These are phyloP conservation scores for Cynanchum wilfordii DNA, from an alignment of 257 asterid species.

Conservation along the genomic window DNA sequence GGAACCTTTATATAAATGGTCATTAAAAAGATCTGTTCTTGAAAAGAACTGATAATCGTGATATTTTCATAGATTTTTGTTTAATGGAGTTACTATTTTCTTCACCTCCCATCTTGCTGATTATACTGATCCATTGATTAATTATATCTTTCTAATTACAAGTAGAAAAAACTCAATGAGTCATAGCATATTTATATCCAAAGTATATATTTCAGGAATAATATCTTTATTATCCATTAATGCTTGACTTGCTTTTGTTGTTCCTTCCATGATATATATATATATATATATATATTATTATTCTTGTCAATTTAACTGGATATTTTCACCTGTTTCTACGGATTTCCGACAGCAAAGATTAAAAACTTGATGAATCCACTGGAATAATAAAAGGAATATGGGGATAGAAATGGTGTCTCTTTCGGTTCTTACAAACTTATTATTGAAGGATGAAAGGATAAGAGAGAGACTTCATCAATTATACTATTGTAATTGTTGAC, in stretches of 20 bases:
- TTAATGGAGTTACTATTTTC: background rate
- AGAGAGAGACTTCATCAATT: background rate
- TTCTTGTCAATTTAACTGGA: background rate
- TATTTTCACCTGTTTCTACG: background rate
- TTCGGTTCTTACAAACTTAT: background rate
- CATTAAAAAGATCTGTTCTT: background rate
- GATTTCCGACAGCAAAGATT: background rate
- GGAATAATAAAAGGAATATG: background rate
- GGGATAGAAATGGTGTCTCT: constrained; percentile 18
- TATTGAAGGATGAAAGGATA: background rate
- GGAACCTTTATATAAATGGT: background rate
- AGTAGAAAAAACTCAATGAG: too few relatives aligned
- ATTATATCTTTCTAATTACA: too few relatives aligned
- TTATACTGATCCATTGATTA: too few relatives aligned
- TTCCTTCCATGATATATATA: background rate
- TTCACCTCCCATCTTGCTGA: background rate
- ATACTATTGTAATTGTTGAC: background rate
- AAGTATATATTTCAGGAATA: constrained; percentile 8
- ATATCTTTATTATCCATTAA: background rate
- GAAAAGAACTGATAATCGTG: too few relatives aligned
- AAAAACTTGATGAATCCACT: background rate
- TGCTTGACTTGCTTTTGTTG: background rate
- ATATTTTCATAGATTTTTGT: background rate
- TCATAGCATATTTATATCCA: background rate
- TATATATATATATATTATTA: too few relatives aligned